Evolutionary conservation across 2,329 filamentous ascomycete species (phyloP).

Genomic region (Periconia macrospinosa): DNA sequence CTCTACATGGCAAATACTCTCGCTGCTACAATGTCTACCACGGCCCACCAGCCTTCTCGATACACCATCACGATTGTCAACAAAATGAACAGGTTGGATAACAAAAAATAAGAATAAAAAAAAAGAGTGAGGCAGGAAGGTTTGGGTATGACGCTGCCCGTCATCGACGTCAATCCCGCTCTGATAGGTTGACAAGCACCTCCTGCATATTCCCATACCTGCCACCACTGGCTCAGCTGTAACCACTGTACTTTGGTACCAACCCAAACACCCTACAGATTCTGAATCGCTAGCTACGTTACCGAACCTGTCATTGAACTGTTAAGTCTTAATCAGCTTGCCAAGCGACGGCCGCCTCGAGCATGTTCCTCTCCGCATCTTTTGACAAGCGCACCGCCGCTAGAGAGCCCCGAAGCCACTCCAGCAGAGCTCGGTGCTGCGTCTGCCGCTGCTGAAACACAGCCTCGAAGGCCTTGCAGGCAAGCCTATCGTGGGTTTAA

Average conservation of each 20-base stretch:
- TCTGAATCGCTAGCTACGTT: neutral
- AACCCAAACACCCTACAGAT: neutral
- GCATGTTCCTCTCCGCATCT: conserved; percentile 30
- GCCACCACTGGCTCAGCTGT: neutral
- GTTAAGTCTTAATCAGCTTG: conserved; percentile 13
- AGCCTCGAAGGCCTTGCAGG: conserved; percentile 67
- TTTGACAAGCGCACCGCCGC: conserved; percentile 26
- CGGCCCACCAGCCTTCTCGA: neutral
- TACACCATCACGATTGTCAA: neutral
- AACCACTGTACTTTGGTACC: neutral
- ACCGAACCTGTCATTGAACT: neutral
- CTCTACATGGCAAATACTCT: neutral
- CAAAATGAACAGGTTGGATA: neutral
- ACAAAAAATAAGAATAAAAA: no score
- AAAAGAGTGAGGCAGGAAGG: neutral
- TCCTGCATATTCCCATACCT: neutral
- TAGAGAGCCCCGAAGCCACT: conserved; percentile 62
- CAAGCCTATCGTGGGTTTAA: conserved; percentile 56
- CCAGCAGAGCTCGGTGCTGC: conserved; percentile 63
- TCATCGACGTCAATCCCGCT: neutral
- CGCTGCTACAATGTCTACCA: neutral
- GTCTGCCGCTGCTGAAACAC: conserved; percentile 74
- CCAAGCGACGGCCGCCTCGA: conserved; percentile 29
- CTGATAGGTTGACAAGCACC: neutral
- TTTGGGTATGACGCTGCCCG: neutral